Evolutionary conservation across 352 stramenopile genomes (phyloP).

Genomic region (Pythium rhizo-oryzae): DNA sequence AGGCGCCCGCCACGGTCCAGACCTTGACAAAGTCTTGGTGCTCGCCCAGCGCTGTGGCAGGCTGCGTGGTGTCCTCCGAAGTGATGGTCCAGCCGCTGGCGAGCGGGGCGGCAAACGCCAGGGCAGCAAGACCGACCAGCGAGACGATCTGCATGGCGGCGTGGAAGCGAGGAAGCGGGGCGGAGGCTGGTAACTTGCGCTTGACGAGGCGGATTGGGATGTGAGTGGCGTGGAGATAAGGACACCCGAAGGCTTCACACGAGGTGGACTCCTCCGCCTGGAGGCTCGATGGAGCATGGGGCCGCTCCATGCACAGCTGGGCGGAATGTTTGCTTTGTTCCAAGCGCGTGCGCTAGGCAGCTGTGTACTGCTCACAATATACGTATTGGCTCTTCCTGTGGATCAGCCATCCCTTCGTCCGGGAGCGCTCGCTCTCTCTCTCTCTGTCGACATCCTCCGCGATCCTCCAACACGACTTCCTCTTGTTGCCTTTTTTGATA

Average conservation of each 20-base stretch:
- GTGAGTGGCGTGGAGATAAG: constrained; percentile 6
- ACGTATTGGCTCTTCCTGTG: no score
- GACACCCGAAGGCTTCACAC: no score
- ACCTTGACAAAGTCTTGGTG: constrained; percentile 27
- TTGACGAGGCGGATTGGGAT: constrained; percentile 15
- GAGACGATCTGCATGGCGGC: constrained; percentile 24
- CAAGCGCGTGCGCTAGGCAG: no score
- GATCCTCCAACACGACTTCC: neutral
- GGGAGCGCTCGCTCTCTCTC: no score
- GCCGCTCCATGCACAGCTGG: no score
- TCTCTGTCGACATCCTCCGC: no score
- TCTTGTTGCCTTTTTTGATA: constrained; percentile 6
- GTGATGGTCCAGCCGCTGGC: constrained; percentile 26
- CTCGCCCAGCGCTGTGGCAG: constrained; percentile 7
- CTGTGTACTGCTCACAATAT: no score
- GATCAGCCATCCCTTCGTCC: no score
- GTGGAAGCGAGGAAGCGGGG: neutral
- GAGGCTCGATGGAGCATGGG: no score
- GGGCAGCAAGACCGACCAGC: neutral
- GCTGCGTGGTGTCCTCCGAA: constrained; percentile 10
- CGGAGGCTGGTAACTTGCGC: neutral
- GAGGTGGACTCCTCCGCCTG: no score
- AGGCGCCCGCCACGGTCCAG: constrained; percentile 19
- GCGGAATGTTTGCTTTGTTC: no score
- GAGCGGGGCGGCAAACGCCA: neutral